These are phyloP conservation scores for Trypanosomatidae sp. DNA, from an alignment of 208 protist species.

Conservation along the genomic window DNA sequence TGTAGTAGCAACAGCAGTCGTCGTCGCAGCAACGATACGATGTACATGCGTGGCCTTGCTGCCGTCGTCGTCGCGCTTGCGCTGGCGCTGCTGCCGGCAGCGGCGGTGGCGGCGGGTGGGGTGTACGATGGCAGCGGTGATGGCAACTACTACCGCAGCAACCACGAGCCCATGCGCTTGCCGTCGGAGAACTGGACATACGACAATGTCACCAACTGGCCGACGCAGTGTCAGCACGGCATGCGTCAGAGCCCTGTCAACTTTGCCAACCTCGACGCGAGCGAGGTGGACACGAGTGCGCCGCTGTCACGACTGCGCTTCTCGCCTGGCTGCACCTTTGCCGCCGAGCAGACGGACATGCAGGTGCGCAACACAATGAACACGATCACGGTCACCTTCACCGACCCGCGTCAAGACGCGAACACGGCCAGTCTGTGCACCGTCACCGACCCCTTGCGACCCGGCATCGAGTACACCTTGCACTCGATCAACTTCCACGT, in stretches of 20 bases:
- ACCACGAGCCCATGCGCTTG: too few relatives aligned
- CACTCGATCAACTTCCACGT: constrained; percentile 46
- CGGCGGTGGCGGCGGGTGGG: too few relatives aligned
- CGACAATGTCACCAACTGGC: constrained; percentile 25
- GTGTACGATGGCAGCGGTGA: too few relatives aligned
- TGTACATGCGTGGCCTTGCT: too few relatives aligned
- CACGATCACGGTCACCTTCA: constrained; percentile 27
- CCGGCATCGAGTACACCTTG: constrained; percentile 27
- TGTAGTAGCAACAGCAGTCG: too few relatives aligned
- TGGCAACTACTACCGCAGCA: too few relatives aligned
- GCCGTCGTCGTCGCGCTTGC: too few relatives aligned
- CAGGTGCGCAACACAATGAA: constrained; percentile 36
- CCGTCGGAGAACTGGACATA: too few relatives aligned
- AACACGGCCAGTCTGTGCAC: constrained; percentile 29
- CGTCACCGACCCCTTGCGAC: constrained; percentile 28
- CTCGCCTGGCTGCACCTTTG: constrained; percentile 38
- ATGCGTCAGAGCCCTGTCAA: constrained; percentile 56
- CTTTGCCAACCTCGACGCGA: constrained; percentile 35
- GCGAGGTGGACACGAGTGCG: constrained; percentile 15
- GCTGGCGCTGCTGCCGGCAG: too few relatives aligned
- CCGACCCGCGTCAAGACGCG: too few relatives aligned
- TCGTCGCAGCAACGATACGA: too few relatives aligned
- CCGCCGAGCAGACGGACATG: constrained; percentile 24
- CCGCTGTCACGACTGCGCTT: constrained; percentile 23
- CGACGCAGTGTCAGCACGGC: constrained; percentile 24